These are phyloP conservation scores for Fusarium veterinarium DNA, from an alignment of 2,329 filamentous ascomycete genomes.

Conservation along the genomic window DNA sequence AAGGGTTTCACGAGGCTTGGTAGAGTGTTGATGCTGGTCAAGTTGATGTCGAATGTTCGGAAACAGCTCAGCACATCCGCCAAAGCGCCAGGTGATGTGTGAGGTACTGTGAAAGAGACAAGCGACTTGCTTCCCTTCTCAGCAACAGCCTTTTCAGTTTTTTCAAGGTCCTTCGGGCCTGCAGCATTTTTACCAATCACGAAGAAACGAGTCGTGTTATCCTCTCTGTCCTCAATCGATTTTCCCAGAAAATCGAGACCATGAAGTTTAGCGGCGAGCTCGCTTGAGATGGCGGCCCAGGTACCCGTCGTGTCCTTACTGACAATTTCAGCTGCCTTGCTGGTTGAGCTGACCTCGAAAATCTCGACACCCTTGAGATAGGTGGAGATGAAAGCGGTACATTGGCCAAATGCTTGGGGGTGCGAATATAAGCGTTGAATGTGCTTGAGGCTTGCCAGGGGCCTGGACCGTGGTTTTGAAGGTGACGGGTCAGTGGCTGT, in stretches of 20 bases:
- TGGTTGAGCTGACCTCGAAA: slow-evolving; percentile 87
- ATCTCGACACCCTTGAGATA: slow-evolving; percentile 80
- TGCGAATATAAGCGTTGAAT: slow-evolving; percentile 88
- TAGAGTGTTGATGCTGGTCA: slow-evolving; percentile 90
- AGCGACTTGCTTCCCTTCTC: slow-evolving; percentile 71
- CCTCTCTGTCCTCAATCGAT: slow-evolving; percentile 77
- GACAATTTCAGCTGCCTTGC: slow-evolving; percentile 83
- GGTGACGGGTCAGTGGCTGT: slow-evolving; percentile 59
- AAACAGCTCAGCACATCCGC: slow-evolving; percentile 86
- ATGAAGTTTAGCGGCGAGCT: slow-evolving; percentile 76
- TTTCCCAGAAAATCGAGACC: slow-evolving; percentile 75
- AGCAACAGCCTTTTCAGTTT: slow-evolving; percentile 43
- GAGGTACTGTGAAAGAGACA: slow-evolving; percentile 84
- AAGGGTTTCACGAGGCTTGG: slow-evolving; percentile 81
- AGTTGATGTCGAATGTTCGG: slow-evolving; percentile 76
- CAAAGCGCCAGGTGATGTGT: slow-evolving; percentile 81
- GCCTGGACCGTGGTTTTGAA: slow-evolving; percentile 58
- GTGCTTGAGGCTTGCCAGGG: slow-evolving; percentile 65
- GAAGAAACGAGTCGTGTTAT: slow-evolving; percentile 85
- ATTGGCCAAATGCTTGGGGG: slow-evolving; percentile 96
- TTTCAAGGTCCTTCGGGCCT: slow-evolving; percentile 42
- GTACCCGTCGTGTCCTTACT: slow-evolving; percentile 66
- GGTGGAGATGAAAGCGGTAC: slow-evolving; percentile 76
- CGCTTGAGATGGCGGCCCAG: slow-evolving; percentile 82
- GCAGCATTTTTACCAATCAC: slow-evolving; percentile 62